Percentiles rank a stretch among this genome's conserved stretches.
These are phyloP conservation scores for Mucor mucedo DNA, from an alignment of 371 early-diverging fungal species.

Conservation along the genomic window DNA sequence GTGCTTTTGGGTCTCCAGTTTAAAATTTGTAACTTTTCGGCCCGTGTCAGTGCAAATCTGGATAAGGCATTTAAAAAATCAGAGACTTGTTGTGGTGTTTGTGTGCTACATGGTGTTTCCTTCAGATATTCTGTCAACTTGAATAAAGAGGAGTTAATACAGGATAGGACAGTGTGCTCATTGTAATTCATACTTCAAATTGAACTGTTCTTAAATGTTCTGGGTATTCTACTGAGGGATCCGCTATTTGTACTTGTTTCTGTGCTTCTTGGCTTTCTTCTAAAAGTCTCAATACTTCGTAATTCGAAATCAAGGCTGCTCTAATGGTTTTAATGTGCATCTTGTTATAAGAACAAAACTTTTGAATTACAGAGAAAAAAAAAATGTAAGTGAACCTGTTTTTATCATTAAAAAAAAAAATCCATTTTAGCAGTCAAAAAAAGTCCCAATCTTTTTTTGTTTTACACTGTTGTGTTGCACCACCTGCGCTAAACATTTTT, in stretches of 20 bases:
- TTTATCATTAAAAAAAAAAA: too few species aligned
- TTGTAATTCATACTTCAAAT: conserved; percentile 53
- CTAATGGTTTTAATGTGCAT: conserved; percentile 63
- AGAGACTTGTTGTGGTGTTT: conserved; percentile 53
- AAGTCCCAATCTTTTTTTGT: too few species aligned
- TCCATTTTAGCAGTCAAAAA: too few species aligned
- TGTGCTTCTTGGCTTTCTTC: conserved; percentile 53
- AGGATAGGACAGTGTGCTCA: not conserved
- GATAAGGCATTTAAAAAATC: conserved; percentile 41
- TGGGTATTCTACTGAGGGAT: conserved; percentile 45
- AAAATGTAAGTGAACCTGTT: not conserved
- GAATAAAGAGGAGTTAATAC: not conserved
- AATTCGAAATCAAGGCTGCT: conserved; percentile 65
- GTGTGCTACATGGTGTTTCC: conserved; percentile 53
- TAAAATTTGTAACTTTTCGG: conserved; percentile 66
- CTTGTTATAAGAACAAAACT: not conserved
- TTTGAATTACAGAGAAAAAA: too few species aligned
- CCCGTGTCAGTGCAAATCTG: conserved; percentile 57
- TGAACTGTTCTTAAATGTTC: conserved; percentile 67
- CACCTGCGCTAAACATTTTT: too few species aligned
- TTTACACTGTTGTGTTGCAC: too few species aligned
- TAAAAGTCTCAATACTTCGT: conserved; percentile 61
- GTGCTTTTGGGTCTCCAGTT: conserved; percentile 61
- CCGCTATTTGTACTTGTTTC: conserved; percentile 35
- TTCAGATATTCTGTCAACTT: conserved; percentile 58